Evolutionary conservation across 352 stramenopile species (phyloP), one percentile per base, ranked within the genome.

Genomic region (Peronospora destructor): DNA sequence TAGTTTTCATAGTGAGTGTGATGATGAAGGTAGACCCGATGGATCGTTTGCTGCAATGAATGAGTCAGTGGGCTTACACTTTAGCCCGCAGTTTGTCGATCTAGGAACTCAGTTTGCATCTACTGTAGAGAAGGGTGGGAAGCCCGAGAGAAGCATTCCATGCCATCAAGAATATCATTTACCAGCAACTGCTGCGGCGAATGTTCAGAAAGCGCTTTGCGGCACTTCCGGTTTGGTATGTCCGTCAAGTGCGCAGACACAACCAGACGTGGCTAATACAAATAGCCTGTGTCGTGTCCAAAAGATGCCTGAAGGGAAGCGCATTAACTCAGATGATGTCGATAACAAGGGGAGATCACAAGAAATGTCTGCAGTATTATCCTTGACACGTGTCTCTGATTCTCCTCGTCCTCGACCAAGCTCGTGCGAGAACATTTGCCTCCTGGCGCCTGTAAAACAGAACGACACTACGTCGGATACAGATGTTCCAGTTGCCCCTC

Each of bases 21-120:
- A 45, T 17, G 34, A 8, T 19, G 35, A 34, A 13, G 56, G 10
- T n/a, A 53, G 47, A 28, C 43, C 30, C 16, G 52, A 66, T 5
- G 45, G 64, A 11, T 58, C 53, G 3, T 65, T 78, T 29, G 29
- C 14, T 25, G 53, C 60, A 40, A 68, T 64, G 62, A 70, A 53
- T 42, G 56, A 68, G 32, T 66, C 61, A 13, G 7, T 52, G 19
- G 61, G 76, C 8, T 72, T 76, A 61, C 72, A 84, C 35, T 84
- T 73, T 46, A 86, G 75, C 49, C 75, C 75, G 12, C 67, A 77
- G 29, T 72, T 68, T 59, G 60, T 68, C 21, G 71, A 76, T 30
- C 45, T 49, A 17, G 64, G 55, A 13, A 63, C 67, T 17, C 64
- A 76, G 10, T 17, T 59, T 19, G 30, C 36, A 5, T 19, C 33